Conservation (phyloP, 2,329 filamentous ascomycete species). For the Cadophora malorum region DNA sequence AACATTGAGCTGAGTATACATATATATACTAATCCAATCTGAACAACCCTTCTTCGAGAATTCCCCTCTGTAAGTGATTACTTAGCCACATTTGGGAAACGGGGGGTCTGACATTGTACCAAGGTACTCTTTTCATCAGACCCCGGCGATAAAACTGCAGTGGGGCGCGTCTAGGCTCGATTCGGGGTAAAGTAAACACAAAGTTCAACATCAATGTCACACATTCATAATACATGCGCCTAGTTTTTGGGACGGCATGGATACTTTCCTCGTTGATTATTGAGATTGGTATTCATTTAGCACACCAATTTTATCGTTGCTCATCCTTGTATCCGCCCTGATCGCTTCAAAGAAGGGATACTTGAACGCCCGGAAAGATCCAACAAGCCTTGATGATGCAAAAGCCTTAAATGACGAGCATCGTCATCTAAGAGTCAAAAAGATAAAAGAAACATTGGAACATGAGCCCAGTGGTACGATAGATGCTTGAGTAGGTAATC, state of each 20-base stretch:
- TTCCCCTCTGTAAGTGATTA: too few relatives aligned
- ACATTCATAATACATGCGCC: neutral
- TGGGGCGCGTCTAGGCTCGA: neutral
- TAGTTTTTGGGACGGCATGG: neutral
- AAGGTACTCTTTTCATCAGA: too few relatives aligned
- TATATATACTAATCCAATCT: too few relatives aligned
- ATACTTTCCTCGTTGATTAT: neutral
- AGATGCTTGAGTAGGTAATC: neutral
- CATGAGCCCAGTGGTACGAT: constrained; percentile 8
- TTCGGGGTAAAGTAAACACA: neutral
- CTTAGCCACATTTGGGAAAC: too few relatives aligned
- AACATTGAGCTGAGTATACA: too few relatives aligned
- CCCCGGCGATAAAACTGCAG: too few relatives aligned
- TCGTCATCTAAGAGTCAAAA: neutral
- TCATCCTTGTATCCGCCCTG: neutral
- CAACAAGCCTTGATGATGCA: neutral
- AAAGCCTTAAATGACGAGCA: neutral
- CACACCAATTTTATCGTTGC: too few relatives aligned
- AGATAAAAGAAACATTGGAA: neutral
- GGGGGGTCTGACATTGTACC: too few relatives aligned
- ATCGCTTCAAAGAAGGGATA: neutral
- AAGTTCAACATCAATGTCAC: neutral
- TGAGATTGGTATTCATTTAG: neutral
- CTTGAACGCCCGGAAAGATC: neutral
- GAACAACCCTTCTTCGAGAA: too few relatives aligned